Evolutionary conservation across 768 basidiomycete species (phyloP), one percentile per base, ranked within the genome.

Genomic region (Leccinum obscurum): DNA sequence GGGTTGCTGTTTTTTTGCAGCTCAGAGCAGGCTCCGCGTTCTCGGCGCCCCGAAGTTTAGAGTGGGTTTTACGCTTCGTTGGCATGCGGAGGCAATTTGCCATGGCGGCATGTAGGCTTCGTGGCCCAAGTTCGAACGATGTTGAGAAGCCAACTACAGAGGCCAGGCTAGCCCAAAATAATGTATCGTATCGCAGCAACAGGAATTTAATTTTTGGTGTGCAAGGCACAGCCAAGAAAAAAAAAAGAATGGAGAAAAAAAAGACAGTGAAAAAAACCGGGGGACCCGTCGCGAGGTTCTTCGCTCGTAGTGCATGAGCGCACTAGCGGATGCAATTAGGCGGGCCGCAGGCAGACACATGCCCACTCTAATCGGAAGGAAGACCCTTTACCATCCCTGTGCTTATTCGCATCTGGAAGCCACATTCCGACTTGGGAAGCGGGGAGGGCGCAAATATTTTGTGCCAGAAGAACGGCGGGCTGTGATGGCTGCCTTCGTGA

Each of bases 261-360:
- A 10, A 39, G 30, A 49, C 39, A 39, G 39, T n/a, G 39, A 37
- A 48, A 41, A 49, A 50, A 57, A 24, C 41, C 56, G 56, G 64
- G 55, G 61, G 54, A 57, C 46, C 34, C 44, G 41, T 30, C 56
- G 54, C 39, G 15, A 54, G 57, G 58, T 52, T 48, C 60, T 69
- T 69, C 70, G 62, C 55, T 62, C 54, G 56, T 69, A 64, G 68
- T 53, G 61, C 55, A 54, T 30, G 55, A 65, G 66, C 49, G 59
- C 62, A 28, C 24, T 50, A 58, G 64, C 69, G 67, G 70, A 63
- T 55, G 62, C 70, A 71, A 58, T 35, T 62, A 65, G 60, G 65
- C 65, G 65, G 61, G 65, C 67, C 71, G 69, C 69, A 71, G 67
- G 71, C 58, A 73, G 63, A 73, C 61, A 63, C 70, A 62, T 71